Evolutionary conservation across 345 rosid species (phyloP).

Genomic region (Brassica carinata): DNA sequence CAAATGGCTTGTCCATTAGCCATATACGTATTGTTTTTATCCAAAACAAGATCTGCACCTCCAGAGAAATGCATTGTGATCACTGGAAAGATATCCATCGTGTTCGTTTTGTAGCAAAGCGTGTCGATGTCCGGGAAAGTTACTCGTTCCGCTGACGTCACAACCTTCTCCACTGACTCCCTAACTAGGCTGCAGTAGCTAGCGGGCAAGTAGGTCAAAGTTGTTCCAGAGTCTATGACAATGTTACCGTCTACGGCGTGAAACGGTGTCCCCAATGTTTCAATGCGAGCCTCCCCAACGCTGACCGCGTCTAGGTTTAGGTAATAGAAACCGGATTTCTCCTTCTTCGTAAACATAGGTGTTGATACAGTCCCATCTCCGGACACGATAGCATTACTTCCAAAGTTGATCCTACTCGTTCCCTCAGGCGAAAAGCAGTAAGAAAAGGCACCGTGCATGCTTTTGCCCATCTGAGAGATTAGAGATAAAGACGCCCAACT

Average conservation of each 20-base stretch:
- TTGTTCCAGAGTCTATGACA: constrained; percentile 15
- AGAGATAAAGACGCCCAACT: neutral
- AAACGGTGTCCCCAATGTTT: constrained; percentile 23
- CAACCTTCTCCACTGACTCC: neutral
- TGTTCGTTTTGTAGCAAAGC: neutral
- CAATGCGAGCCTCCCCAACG: neutral
- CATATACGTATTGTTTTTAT: neutral
- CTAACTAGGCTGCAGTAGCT: constrained; percentile 6
- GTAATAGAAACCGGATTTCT: neutral
- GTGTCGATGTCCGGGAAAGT: neutral
- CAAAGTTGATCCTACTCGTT: constrained; percentile 24
- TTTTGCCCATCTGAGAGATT: constrained; percentile 15
- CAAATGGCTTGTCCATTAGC: neutral
- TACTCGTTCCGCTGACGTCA: neutral
- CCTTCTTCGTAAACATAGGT: neutral
- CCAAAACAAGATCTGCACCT: neutral
- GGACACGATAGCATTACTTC: neutral
- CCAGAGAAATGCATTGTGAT: constrained; percentile 16
- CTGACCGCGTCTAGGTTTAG: constrained; percentile 25
- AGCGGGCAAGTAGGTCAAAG: neutral
- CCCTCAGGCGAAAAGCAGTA: constrained; percentile 12
- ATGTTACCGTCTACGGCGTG: constrained; percentile 11
- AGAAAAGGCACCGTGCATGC: neutral
- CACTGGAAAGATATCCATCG: constrained; percentile 1
- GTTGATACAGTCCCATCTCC: constrained; percentile 9